Evolutionary conservation across 352 stramenopile genomes (phyloP).

Genomic region (Phytophthora melonis): DNA sequence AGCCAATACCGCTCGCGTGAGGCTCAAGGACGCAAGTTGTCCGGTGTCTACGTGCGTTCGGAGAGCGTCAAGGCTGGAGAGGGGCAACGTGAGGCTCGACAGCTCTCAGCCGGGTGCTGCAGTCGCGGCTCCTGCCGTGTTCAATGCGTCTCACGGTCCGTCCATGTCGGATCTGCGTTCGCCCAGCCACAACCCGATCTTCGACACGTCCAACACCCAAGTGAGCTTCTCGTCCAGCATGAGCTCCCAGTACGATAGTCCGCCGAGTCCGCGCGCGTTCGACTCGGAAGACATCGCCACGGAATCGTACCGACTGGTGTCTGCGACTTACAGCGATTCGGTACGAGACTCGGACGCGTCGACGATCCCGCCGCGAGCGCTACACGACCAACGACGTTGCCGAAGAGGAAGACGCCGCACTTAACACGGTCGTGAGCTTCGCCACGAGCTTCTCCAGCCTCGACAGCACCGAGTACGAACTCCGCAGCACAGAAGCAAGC

Average conservation of each 20-base stretch:
- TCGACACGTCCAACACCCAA: constrained; percentile 34
- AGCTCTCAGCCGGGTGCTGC: background rate
- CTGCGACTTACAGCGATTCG: constrained; percentile 18
- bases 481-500: constrained; percentile 47
- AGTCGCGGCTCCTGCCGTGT: background rate
- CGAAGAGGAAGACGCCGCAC: constrained; percentile 1
- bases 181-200: constrained; percentile 16
- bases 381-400: background rate
- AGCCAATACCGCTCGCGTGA: constrained; percentile 18
- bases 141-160: constrained; percentile 16
- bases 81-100: background rate
- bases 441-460: constrained; percentile 38
- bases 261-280: constrained; percentile 6
- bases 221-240: constrained; percentile 44
- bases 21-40: background rate
- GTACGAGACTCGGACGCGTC: constrained; percentile 11
- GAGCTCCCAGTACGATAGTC: constrained; percentile 28
- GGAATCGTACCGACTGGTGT: constrained; percentile 18
- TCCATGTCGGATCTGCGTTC: constrained; percentile 10
- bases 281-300: constrained; percentile 22
- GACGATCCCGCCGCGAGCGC: constrained; percentile 6
- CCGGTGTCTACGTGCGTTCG: background rate
- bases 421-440: constrained; percentile 37
- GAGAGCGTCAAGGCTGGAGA: constrained; percentile 3
- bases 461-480: constrained; percentile 31